Evolutionary conservation across 371 early-diverging fungal species (phyloP).

Genomic region (Mortierella sp.): DNA sequence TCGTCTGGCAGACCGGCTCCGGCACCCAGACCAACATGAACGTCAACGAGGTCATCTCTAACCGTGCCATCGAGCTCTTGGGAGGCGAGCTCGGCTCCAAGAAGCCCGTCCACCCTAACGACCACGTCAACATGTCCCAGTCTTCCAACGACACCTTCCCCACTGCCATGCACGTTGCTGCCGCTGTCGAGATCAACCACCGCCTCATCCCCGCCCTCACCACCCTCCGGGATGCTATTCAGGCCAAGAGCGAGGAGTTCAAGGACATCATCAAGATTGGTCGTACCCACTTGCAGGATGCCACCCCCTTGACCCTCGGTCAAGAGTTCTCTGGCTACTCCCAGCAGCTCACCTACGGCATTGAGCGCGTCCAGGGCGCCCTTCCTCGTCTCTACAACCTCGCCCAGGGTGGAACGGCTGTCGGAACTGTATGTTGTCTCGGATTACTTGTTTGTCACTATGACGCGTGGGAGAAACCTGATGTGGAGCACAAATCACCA

Average conservation of each 20-base stretch:
- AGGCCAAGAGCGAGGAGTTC: slow-evolving; percentile 80
- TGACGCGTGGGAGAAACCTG: slow-evolving; percentile 8
- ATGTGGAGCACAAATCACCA: slow-evolving; percentile 14
- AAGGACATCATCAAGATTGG: slow-evolving; percentile 95
- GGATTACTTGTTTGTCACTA: neutral
- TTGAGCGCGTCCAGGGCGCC: slow-evolving; percentile 83
- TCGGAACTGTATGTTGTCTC: slow-evolving; percentile 81
- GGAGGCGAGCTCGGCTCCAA: slow-evolving; percentile 92
- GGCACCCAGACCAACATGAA: slow-evolving; percentile 99
- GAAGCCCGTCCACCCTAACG: slow-evolving; percentile 96
- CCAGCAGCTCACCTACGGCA: slow-evolving; percentile 84
- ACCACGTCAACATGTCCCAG: slow-evolving; percentile 97
- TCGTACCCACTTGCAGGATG: slow-evolving; percentile 94
- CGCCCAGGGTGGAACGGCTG: slow-evolving; percentile 97
- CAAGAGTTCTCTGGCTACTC: slow-evolving; percentile 97
- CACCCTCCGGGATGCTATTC: slow-evolving; percentile 77
- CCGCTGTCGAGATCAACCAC: slow-evolving; percentile 82
- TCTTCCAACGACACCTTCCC: slow-evolving; percentile 98
- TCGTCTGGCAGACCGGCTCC: slow-evolving; percentile 97
- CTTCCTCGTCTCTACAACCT: slow-evolving; percentile 88
- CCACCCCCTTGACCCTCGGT: slow-evolving; percentile 96
- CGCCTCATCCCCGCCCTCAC: slow-evolving; percentile 85
- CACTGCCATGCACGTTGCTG: slow-evolving; percentile 98
- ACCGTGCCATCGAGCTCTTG: slow-evolving; percentile 95
- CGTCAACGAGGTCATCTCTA: slow-evolving; percentile 92